phyloP scores from a whole-genome alignment of 805 yeast species.

The Teunomyces panamensis region DNA sequence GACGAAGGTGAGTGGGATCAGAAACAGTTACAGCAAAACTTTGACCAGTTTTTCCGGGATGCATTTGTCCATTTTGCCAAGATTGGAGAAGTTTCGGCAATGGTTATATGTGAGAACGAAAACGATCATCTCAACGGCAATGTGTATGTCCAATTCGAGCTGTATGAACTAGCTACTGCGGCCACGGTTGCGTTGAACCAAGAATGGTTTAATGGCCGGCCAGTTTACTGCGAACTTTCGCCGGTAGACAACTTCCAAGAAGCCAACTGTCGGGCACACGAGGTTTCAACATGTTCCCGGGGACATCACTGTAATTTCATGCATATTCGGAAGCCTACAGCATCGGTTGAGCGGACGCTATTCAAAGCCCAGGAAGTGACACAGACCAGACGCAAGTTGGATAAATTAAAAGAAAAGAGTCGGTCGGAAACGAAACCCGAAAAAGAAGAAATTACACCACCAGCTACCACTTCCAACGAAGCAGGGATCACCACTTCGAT shows the following conservation, averaged over 20 bases:
- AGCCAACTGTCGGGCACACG: constrained; percentile 74
- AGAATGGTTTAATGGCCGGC: constrained; percentile 79
- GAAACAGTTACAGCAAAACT: constrained; percentile 41
- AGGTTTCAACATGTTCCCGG: constrained; percentile 62
- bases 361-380: constrained; percentile 36
- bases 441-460: neutral
- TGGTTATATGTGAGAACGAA: constrained; percentile 79
- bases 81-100: constrained; percentile 51
- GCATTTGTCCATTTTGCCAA: constrained; percentile 58
- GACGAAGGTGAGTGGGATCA: constrained; percentile 29
- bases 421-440: constrained; percentile 2
- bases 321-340: constrained; percentile 64
- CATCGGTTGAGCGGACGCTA: constrained; percentile 40
- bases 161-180: constrained; percentile 53
- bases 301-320: constrained; percentile 85
- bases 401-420: constrained; percentile 4
- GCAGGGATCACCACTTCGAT: constrained; percentile 11
- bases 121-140: constrained; percentile 84
- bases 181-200: constrained; percentile 65
- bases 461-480: neutral
- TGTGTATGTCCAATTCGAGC: constrained; percentile 65
- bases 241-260: constrained; percentile 71
- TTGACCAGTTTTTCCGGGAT: constrained; percentile 69
- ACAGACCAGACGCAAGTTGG: constrained; percentile 15
- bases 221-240: constrained; percentile 74